phyloP scores from a whole-genome alignment of 2,329 filamentous ascomycete species.

The Penicillium sp. region DNA sequence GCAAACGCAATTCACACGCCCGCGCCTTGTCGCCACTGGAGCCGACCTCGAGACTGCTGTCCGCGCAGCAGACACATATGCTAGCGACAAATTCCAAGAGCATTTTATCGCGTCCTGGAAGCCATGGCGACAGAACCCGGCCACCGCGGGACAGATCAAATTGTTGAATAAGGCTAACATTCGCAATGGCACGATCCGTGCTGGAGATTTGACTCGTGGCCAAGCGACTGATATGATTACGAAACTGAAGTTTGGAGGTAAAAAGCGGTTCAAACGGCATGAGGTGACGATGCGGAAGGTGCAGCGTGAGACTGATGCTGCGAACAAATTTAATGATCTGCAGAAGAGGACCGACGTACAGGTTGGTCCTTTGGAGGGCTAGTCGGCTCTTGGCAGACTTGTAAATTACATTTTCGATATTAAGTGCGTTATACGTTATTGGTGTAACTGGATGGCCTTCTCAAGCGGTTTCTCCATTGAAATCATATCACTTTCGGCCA shows the following conservation, averaged over 20 bases:
- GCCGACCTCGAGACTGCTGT: conserved; percentile 71
- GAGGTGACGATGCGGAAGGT: conserved; percentile 36
- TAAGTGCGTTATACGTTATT: neutral
- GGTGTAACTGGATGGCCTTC: neutral
- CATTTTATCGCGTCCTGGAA: conserved; percentile 65
- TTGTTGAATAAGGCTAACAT: conserved; percentile 42
- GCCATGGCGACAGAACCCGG: conserved; percentile 66
- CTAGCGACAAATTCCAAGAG: conserved; percentile 62
- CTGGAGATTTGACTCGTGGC: conserved; percentile 67
- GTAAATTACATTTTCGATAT: neutral
- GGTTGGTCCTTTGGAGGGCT: conserved; percentile 47
- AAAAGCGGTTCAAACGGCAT: conserved; percentile 59
- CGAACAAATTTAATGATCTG: conserved; percentile 18
- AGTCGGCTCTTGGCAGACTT: neutral
- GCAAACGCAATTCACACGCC: conserved; percentile 62
- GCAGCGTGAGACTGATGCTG: conserved; percentile 10
- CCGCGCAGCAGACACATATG: conserved; percentile 81
- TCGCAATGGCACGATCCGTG: conserved; percentile 15
- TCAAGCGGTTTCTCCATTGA: neutral
- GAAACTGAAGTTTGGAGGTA: conserved; percentile 79
- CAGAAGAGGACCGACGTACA: conserved; percentile 34
- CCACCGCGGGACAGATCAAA: conserved; percentile 52
- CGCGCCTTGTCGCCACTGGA: conserved; percentile 65
- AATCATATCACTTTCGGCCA: neutral
- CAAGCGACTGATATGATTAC: conserved; percentile 88